Evolutionary conservation across 2,329 filamentous ascomycete genomes (phyloP).

Genomic region (Trichoderma polysporum): DNA sequence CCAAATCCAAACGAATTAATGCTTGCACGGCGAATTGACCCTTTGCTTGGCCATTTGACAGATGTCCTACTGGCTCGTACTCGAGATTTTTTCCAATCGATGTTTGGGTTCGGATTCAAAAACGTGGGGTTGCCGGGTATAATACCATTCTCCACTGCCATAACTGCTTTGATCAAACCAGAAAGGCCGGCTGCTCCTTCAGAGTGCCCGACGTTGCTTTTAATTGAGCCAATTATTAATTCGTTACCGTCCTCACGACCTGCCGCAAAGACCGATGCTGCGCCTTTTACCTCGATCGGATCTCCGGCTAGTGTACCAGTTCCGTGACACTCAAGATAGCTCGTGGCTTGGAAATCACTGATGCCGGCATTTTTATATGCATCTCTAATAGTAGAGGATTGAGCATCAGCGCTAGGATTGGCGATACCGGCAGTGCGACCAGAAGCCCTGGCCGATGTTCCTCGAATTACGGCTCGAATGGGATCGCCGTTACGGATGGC

Average conservation of each 20-base stretch:
- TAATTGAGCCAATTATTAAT: conserved; percentile 35
- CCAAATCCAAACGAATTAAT: conserved; percentile 33
- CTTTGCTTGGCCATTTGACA: conserved; percentile 16
- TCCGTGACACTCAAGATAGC: conserved; percentile 44
- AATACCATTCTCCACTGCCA: conserved; percentile 27
- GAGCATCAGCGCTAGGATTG: conserved; percentile 35
- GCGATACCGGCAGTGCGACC: conserved; percentile 44
- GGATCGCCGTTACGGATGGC: conserved; percentile 44
- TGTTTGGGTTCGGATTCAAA: background rate
- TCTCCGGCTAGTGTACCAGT: conserved; percentile 47
- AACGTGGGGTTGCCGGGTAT: conserved; percentile 38
- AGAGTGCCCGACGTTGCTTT: conserved; percentile 36
- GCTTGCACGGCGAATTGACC: conserved; percentile 8
- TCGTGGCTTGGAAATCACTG: conserved; percentile 26
- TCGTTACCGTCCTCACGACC: conserved; percentile 9
- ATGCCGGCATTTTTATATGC: conserved; percentile 33
- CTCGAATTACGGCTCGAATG: conserved; percentile 38
- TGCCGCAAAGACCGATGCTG: conserved; percentile 16
- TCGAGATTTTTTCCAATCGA: background rate
- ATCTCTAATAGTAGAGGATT: conserved; percentile 33
- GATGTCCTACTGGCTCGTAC: conserved; percentile 19
- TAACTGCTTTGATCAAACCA: conserved; percentile 32
- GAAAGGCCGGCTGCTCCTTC: conserved; percentile 33
- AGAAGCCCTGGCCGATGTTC: conserved; percentile 37
- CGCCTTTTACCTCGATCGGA: conserved; percentile 38